Evolutionary conservation across 2,329 filamentous ascomycete species (phyloP), one percentile per base, ranked within the genome.

Genomic region (Paecilomyces fulvus): DNA sequence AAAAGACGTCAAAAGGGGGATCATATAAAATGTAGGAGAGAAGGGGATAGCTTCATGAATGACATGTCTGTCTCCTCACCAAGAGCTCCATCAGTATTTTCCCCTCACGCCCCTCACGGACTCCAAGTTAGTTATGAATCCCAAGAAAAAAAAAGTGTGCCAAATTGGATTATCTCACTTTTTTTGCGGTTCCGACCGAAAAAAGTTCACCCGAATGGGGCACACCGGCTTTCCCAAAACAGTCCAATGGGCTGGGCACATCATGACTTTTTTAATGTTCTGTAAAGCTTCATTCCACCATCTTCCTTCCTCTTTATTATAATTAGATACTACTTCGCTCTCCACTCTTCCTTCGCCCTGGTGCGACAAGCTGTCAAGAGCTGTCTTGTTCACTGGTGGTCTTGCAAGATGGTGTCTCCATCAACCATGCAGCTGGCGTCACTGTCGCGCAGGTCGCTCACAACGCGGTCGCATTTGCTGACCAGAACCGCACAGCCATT

Each of bases 371-470:
- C 30, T 21, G 51, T 21, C 14, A n/a, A 71, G 72, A 70, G 70
- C 69, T 65, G 67, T 66, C 66, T 66, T n/a, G 62, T 59, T 61
- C 67, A 59, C 65, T 70, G 59, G 65, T 67, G 57, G 65, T 59
- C 69, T 68, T 52, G 63, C 68, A 30, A 61, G 49, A 69, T 71
- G 69, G 64, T 61, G 46, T 64, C 66, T 21, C 61, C 63, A 28
- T 63, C 68, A 30, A 64, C 64, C 52, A 66, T 70, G 64, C 67
- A 68, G 63, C 60, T 71, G 59, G 67, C 70, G 55, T 65, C 68
- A 59, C 61, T 70, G 63, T 70, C 70, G 64, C 70, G 69, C 65
- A 67, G 69, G 59, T 67, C 70, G 58, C 64, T 73, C 59, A 69
- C 70, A 46, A 60, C 60, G 37, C 59, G 59, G n/a, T 56, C 55